Evolutionary conservation across 768 basidiomycete species (phyloP).

Genomic region (Tylopilus cervinicoccineus): DNA sequence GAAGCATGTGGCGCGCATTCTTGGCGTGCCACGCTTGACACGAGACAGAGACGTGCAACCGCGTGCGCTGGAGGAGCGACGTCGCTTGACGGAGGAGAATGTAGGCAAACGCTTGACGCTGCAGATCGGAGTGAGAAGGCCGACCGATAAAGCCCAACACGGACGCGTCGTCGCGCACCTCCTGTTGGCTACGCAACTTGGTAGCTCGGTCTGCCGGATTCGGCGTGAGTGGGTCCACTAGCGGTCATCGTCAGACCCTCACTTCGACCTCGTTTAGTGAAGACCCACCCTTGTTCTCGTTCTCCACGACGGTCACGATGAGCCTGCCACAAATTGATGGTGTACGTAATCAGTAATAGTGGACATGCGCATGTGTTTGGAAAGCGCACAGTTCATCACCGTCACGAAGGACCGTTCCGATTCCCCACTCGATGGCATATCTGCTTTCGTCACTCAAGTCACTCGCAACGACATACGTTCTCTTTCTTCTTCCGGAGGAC

Average conservation of each 20-base stretch:
- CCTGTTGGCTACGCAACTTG: constrained; percentile 88
- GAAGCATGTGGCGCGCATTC: constrained; percentile 84
- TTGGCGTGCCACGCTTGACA: constrained; percentile 99
- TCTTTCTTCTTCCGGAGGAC: constrained; percentile 51
- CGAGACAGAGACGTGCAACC: constrained; percentile 76
- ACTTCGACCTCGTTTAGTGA: background rate
- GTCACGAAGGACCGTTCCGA: constrained; percentile 91
- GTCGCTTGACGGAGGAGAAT: constrained; percentile 89
- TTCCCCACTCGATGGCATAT: constrained; percentile 97
- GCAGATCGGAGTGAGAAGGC: constrained; percentile 8
- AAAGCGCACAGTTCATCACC: constrained; percentile 77
- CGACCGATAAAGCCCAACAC: constrained; percentile 5
- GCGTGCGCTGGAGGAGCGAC: constrained; percentile 85
- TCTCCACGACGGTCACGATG: constrained; percentile 88
- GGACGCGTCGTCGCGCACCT: too few relatives aligned
- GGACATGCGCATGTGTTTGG: background rate
- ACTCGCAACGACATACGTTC: constrained; percentile 83
- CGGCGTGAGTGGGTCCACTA: constrained; percentile 67
- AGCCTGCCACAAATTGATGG: constrained; percentile 41
- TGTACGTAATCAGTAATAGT: background rate
- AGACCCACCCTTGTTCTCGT: constrained; percentile 76
- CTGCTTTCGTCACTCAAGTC: constrained; percentile 92
- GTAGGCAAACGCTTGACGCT: constrained; percentile 88
- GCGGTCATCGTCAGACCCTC: constrained; percentile 4
- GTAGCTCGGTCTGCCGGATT: constrained; percentile 69